Conservation (phyloP, 2,329 filamentous ascomycete genomes). For the Exophiala mesophila region DNA sequence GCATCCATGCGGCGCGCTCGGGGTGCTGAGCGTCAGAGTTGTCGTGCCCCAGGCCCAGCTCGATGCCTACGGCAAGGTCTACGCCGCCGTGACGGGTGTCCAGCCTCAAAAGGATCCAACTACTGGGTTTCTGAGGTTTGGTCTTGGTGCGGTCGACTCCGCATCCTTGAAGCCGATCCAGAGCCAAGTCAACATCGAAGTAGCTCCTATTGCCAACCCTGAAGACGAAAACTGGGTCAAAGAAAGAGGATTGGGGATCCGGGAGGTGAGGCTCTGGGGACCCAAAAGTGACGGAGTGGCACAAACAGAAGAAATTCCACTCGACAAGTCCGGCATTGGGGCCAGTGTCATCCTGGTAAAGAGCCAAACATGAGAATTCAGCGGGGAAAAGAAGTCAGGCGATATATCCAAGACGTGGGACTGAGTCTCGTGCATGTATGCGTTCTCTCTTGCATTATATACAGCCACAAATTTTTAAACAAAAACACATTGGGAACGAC, state of each 20-base stretch:
- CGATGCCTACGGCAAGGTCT: conserved; percentile 16
- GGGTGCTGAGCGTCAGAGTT: conserved; percentile 22
- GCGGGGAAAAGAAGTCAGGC: too few relatives aligned
- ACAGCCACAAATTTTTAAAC: too few relatives aligned
- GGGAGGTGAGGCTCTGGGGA: conserved; percentile 16
- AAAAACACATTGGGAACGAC: too few relatives aligned
- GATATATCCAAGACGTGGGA: too few relatives aligned
- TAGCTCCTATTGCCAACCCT: conserved; percentile 12
- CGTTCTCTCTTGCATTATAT: too few relatives aligned
- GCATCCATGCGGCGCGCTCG: conserved; percentile 23
- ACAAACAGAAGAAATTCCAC: conserved; percentile 12
- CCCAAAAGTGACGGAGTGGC: conserved; percentile 7
- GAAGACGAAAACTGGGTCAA: conserved; percentile 20
- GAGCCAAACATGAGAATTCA: too few relatives aligned
- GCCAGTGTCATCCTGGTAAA: conserved; percentile 16
- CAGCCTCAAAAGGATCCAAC: conserved; percentile 9
- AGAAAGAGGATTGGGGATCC: conserved; percentile 20
- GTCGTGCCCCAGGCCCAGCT: conserved; percentile 18
- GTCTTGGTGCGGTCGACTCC: conserved; percentile 11
- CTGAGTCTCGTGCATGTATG: too few relatives aligned
- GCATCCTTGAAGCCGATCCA: conserved; percentile 11
- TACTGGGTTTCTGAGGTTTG: conserved; percentile 11
- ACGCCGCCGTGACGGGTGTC: conserved; percentile 14
- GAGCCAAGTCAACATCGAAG: conserved; percentile 15
- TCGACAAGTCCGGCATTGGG: conserved; percentile 20